Evolutionary conservation across 2,329 filamentous ascomycete genomes (phyloP), one percentile per base, ranked within the genome.

Genomic region (Venturiaceae sp.): DNA sequence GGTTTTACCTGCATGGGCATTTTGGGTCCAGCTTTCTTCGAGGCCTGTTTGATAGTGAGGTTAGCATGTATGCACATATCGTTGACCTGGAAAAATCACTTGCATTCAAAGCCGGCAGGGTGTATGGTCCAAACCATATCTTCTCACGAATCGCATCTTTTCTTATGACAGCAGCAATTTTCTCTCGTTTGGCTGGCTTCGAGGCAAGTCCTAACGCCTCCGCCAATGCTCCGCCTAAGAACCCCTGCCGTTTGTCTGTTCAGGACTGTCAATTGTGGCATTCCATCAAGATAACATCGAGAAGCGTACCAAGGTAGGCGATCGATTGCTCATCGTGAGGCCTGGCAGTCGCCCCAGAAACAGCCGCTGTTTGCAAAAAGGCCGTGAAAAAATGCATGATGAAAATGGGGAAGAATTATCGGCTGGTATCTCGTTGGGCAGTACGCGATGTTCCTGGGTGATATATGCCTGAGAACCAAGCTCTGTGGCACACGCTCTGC

Each of bases 51-150:
- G n/a, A n/a, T n/a, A n/a, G n/a, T n/a, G n/a, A n/a, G n/a, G n/a
- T n/a, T n/a, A n/a, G n/a, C n/a, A n/a, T n/a, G n/a, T n/a, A n/a
- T n/a, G n/a, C n/a, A n/a, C n/a, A n/a, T n/a, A n/a, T n/a, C n/a
- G n/a, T n/a, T n/a, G n/a, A n/a, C n/a, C n/a, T n/a, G n/a, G n/a
- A n/a, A n/a, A n/a, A n/a, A n/a, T n/a, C n/a, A n/a, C 55, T 58
- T n/a, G 52, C 55, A 26, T 58, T 53, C 16, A 50, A 11, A 28
- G 39, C 4, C 19, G 55, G 55, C 5, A 58, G 41, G 16, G 55
- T 58, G 28, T 50, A 58, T 19, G 55, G 55, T 16, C 55, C 55
- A 13, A 33, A 58, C 55, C 55, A 58, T 30, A 58, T 3, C 39
- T 21, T 47, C 34, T 47, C 44, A 13, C 55, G 39, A 7, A 21